Evolutionary conservation across 495 filamentous ascomycete species (phyloP), one percentile per base, ranked within the genome.

Genomic region (Daldinia grandis): DNA sequence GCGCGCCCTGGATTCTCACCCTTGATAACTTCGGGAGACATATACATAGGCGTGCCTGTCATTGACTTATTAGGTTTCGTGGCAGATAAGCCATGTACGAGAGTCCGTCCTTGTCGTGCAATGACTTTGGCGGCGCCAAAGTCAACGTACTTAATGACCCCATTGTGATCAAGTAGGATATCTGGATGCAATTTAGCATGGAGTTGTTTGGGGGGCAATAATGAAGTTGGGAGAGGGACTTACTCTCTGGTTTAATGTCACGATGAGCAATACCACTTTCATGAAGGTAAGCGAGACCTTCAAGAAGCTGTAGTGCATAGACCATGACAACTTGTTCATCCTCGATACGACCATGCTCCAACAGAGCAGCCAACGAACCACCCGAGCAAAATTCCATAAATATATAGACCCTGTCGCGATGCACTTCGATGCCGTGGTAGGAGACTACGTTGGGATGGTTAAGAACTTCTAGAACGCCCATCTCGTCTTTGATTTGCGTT

Each of bases 331-430:
- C 95, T 15, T 93, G 97, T 80, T 99, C 95, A 71, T 99, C 95
- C 78, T 99, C 95, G 66, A 99, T 97, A 24, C 96, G 90, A 9
- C 95, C 95, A 74, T 99, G 94, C 79, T 99, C 95, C 17, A 99
- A 83, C 64, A 98, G 82, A 24, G 86, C 89, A 47, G 95, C 94
- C n/a, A 99, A 82, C 5, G 95, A 97, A 17, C 95, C 95, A 31
- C 96, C 95, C 3, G 92, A 94, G 74, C 95, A 99, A 78, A 96
- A 98, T 79, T 99, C 95, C 95, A 99, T 99, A 80, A 99, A 99
- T 71, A 99, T 96, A 80, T 98, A 99, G 5, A 98, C 96, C 74
- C 97, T 97, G 83, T 99, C 95, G 40, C 95, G 88, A 78, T 98
- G 95, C 3, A 98, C 95, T 78, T 99, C 95, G 74, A 99, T 98